Conservation (phyloP, 441 rosid species). For the Syzygium malaccense region DNA sequence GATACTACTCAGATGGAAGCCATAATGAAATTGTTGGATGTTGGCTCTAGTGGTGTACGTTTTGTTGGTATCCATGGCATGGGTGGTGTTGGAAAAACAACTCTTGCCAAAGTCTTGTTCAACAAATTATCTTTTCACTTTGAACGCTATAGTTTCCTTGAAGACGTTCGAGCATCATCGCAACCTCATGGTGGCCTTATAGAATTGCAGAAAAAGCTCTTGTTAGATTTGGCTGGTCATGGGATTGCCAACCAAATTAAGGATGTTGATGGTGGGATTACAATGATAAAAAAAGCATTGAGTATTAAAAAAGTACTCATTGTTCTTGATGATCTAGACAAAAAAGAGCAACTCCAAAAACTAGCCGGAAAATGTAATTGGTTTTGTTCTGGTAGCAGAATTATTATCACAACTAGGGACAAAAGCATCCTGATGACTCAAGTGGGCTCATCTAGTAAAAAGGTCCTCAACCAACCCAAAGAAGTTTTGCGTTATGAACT, state of each 20-base stretch:
- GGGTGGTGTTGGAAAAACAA: not conserved
- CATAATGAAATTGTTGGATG: too few species aligned
- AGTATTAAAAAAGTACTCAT: not conserved
- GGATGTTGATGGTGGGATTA: not conserved
- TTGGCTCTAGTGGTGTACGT: not conserved
- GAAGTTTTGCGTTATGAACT: not conserved
- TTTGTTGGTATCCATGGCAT: not conserved
- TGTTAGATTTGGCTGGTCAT: accelerated
- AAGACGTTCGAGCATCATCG: accelerated
- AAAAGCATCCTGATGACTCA: accelerated
- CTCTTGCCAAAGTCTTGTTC: not conserved
- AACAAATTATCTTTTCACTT: not conserved
- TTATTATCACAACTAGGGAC: not conserved
- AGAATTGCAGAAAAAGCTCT: not conserved
- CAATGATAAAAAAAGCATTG: accelerated
- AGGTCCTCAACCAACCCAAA: not conserved
- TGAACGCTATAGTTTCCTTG: not conserved
- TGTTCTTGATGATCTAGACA: not conserved
- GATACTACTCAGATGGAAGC: too few species aligned
- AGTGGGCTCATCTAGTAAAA: accelerated
- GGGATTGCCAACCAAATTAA: not conserved
- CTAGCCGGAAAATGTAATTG: accelerated
- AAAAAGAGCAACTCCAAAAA: not conserved
- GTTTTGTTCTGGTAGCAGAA: not conserved
- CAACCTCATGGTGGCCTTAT: not conserved